phyloP scores from a whole-genome alignment of 139 green algal species.

The Volvox reticuliferus region DNA sequence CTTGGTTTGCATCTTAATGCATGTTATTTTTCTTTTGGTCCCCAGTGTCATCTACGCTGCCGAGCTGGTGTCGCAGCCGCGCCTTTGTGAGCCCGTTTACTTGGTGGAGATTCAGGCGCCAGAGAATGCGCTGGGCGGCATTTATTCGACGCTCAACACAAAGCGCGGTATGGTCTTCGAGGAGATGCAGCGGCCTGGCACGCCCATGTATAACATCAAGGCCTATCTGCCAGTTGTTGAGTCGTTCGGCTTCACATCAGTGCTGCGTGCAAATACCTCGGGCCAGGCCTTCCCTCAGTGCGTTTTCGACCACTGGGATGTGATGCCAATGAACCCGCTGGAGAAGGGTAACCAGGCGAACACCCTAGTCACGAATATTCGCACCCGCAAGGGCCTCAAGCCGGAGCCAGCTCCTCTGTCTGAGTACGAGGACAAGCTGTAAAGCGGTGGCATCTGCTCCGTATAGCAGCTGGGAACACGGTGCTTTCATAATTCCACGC shows the following conservation, averaged over 20 bases:
- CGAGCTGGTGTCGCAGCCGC: constrained; percentile 91
- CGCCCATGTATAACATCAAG: constrained; percentile 99
- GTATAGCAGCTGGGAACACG: not conserved
- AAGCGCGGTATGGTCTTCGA: constrained; percentile 99
- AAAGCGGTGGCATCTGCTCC: constrained; percentile 29
- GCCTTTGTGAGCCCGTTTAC: constrained; percentile 98
- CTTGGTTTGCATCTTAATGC: not conserved
- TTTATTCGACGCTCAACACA: constrained; percentile 94
- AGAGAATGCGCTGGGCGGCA: constrained; percentile 81
- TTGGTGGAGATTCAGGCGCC: constrained; percentile 99
- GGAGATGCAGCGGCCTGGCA: constrained; percentile 97
- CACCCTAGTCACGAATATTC: constrained; percentile 88
- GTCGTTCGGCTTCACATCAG: constrained; percentile 98
- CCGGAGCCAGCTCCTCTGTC: constrained; percentile 74
- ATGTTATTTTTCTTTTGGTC: not conserved
- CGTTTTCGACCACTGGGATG: constrained; percentile 99
- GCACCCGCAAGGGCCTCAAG: constrained; percentile 99
- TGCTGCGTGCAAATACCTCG: constrained; percentile 94
- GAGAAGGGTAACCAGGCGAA: constrained; percentile 78
- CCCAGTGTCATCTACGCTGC: constrained; percentile 93
- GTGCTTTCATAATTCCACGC: too few species aligned
- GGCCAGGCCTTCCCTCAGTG: constrained; percentile 98
- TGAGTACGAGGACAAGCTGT: constrained; percentile 99
- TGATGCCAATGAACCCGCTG: constrained; percentile 88
- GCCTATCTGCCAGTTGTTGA: constrained; percentile 96